phyloP scores from a whole-genome alignment of 2,329 filamentous ascomycete species.

The Penicillium sp. region DNA sequence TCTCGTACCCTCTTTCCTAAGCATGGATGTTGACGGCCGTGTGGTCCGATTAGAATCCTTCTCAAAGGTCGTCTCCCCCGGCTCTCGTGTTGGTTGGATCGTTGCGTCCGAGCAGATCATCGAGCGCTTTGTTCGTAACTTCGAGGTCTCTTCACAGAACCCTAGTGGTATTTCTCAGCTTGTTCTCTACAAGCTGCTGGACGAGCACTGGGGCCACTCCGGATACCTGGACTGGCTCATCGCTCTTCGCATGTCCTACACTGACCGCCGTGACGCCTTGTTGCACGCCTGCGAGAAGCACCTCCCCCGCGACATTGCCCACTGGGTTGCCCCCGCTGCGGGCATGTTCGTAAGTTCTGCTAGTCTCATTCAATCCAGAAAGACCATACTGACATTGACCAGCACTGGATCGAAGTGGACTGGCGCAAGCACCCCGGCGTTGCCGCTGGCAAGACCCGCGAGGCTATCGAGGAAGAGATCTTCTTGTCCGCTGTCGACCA shows the following conservation, averaged over 20 bases:
- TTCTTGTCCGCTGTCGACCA: conserved; percentile 74
- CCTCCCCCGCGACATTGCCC: conserved; percentile 71
- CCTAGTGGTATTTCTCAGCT: conserved; percentile 83
- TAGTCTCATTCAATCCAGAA: not conserved
- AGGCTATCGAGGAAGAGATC: conserved; percentile 76
- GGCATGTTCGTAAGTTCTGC: conserved; percentile 84
- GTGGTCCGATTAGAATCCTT: conserved; percentile 91
- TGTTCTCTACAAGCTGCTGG: conserved; percentile 82
- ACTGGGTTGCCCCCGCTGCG: conserved; percentile 76
- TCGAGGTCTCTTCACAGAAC: conserved; percentile 81
- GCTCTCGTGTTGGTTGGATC: conserved; percentile 82
- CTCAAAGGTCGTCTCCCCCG: conserved; percentile 85
- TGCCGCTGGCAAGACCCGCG: conserved; percentile 37
- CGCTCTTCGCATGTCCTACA: conserved; percentile 78
- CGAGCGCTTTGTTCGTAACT: conserved; percentile 77
- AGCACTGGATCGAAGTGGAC: conserved; percentile 52
- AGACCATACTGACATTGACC: not conserved
- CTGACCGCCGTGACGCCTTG: conserved; percentile 72
- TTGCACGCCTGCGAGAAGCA: conserved; percentile 76
- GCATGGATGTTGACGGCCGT: conserved; percentile 80
- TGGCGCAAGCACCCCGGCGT: conserved; percentile 47
- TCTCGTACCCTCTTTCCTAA: conserved; percentile 73
- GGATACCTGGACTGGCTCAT: conserved; percentile 91
- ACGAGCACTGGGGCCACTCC: conserved; percentile 90
- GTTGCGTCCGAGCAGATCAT: conserved; percentile 83